A percentile compares a stretch with the other conserved stretches of the same genome.
These are phyloP conservation scores for Pythium aquatile DNA, from an alignment of 352 stramenopile genomes.

Conservation along the genomic window DNA sequence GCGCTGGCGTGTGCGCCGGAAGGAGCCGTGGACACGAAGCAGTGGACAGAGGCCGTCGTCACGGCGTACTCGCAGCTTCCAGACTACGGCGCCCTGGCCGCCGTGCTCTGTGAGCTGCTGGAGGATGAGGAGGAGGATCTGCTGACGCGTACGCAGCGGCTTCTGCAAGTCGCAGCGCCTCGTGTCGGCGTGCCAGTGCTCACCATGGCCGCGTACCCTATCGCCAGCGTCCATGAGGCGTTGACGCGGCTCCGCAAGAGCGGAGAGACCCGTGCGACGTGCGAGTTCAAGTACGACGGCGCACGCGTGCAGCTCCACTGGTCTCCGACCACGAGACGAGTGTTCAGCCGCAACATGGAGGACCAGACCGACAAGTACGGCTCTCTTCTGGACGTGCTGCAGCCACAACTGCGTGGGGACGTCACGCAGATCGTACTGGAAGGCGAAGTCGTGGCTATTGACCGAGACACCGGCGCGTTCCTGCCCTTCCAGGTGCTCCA, in stretches of 20 bases:
- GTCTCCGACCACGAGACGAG: constrained; percentile 24
- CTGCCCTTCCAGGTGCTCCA: constrained; percentile 80
- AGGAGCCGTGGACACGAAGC: constrained; percentile 17
- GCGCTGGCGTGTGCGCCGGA: constrained; percentile 38
- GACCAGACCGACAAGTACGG: constrained; percentile 69
- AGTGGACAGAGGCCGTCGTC: constrained; percentile 64
- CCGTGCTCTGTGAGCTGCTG: constrained; percentile 31
- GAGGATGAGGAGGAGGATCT: constrained; percentile 25
- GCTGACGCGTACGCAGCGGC: constrained; percentile 22
- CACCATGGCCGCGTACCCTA: constrained; percentile 78
- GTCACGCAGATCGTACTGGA: constrained; percentile 60
- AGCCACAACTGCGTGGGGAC: constrained; percentile 27
- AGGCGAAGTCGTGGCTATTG: constrained; percentile 72
- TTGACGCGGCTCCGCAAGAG: constrained; percentile 49
- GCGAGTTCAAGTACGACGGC: constrained; percentile 86
- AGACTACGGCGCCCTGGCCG: constrained; percentile 53
- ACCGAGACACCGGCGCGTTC: constrained; percentile 45
- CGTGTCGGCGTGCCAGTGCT: constrained; percentile 59
- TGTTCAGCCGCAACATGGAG: constrained; percentile 87
- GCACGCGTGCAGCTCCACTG: constrained; percentile 76
- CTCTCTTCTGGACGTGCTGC: constrained; percentile 47
- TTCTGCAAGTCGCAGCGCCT: constrained; percentile 39
- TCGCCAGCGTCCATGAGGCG: constrained; percentile 52
- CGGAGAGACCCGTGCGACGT: constrained; percentile 38
- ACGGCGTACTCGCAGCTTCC: constrained; percentile 68